Conservation (phyloP, 306 rosid species). For the Medicago lupulina region DNA sequence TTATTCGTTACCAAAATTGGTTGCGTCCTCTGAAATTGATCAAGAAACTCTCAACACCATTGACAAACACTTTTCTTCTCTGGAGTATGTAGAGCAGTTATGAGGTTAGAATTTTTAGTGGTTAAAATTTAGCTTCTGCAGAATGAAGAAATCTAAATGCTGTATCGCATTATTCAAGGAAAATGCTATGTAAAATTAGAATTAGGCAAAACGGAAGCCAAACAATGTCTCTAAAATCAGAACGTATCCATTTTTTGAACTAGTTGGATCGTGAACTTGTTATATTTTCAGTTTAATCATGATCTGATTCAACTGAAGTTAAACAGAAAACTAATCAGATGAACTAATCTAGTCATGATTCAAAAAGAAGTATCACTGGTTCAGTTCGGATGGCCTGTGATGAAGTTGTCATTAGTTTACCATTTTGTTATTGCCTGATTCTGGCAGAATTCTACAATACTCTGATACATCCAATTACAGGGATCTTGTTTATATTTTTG, state of each 20-base stretch:
- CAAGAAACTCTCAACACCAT: slow-evolving; percentile 59
- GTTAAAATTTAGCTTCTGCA: slow-evolving; percentile 29
- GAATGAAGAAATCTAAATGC: slow-evolving; percentile 21
- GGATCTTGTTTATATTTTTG: background rate
- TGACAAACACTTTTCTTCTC: slow-evolving; percentile 69
- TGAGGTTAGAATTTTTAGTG: slow-evolving; percentile 47
- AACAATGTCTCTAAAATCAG: background rate
- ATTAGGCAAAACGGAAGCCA: slow-evolving; percentile 14
- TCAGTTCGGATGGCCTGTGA: background rate
- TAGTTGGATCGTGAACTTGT: background rate
- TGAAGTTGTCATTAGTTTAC: background rate
- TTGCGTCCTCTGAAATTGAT: slow-evolving; percentile 24
- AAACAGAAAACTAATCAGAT: background rate
- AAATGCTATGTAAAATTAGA: slow-evolving; percentile 26
- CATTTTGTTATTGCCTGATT: background rate
- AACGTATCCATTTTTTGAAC: slow-evolving; percentile 21
- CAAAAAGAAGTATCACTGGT: background rate
- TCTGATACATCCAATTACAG: background rate
- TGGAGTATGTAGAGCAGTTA: slow-evolving; percentile 65
- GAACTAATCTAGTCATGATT: slow-evolving; percentile 10
- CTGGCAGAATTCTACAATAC: background rate
- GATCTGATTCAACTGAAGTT: background rate
- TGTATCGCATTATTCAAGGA: slow-evolving; percentile 33
- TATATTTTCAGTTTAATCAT: slow-evolving; percentile 8
- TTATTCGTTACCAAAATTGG: slow-evolving; percentile 22